Percentiles rank a stretch among this genome's conserved stretches.
These are phyloP conservation scores for Pleurotus eryngii DNA, from an alignment of 768 basidiomycete genomes.

Conservation along the genomic window DNA sequence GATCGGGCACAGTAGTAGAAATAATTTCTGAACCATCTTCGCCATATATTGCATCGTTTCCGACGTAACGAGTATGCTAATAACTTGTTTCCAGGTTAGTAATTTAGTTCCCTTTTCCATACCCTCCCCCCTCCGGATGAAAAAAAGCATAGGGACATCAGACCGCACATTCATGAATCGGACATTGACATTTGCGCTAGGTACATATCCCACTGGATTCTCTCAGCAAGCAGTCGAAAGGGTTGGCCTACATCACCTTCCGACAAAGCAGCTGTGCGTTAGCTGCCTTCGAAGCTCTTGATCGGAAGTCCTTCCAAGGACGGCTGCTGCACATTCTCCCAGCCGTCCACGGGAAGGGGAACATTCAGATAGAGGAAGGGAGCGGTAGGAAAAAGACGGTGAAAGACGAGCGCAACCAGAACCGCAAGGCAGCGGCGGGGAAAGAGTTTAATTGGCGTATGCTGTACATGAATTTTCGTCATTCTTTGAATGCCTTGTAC, in stretches of 20 bases:
- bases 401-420: constrained; percentile 60
- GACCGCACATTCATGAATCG: constrained; percentile 31
- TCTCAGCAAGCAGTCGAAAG: constrained; percentile 43
- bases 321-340: constrained; percentile 88
- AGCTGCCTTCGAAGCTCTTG: constrained; percentile 72
- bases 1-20: constrained; percentile 39
- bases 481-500: constrained; percentile 7
- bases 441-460: constrained; percentile 91
- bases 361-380: constrained; percentile 38
- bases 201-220: constrained; percentile 48
- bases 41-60: neutral
- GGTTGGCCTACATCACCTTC: constrained; percentile 50
- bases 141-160: constrained; percentile 62
- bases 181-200: constrained; percentile 24
- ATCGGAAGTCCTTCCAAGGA: constrained; percentile 87
- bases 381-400: constrained; percentile 44
- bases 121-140: constrained; percentile 33
- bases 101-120: neutral
- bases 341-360: constrained; percentile 65
- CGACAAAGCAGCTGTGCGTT: constrained; percentile 40
- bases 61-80: neutral
- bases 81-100: constrained; percentile 15
- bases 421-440: constrained; percentile 64
- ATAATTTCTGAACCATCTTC: constrained; percentile 33
- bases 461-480: constrained; percentile 95